phyloP scores from a whole-genome alignment of 192 early-diverging fungal species.

The Gigaspora rosea region DNA sequence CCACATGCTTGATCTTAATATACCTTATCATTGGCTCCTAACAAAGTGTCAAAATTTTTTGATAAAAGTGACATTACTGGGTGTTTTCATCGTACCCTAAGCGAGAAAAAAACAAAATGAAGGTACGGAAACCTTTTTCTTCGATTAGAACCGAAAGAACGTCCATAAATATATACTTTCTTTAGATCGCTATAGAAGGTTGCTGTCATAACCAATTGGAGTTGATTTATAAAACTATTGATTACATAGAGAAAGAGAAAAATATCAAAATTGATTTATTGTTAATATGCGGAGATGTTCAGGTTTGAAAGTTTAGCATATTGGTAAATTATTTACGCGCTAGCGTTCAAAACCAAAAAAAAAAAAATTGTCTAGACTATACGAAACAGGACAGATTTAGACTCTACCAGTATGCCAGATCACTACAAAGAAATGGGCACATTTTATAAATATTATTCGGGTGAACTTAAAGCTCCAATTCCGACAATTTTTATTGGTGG shows the following conservation, averaged over 20 bases:
- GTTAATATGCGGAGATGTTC: slow-evolving; percentile 97
- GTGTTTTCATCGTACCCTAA: no score
- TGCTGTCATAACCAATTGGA: slow-evolving; percentile 97
- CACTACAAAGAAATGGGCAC: slow-evolving; percentile 83
- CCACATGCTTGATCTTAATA: no score
- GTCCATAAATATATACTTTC: not conserved
- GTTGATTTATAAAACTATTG: slow-evolving; percentile 78
- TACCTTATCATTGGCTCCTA: not conserved
- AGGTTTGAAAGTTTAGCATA: slow-evolving; percentile 49
- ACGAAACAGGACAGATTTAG: slow-evolving; percentile 81
- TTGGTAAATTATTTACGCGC: not conserved
- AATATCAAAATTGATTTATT: slow-evolving; percentile 83
- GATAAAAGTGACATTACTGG: no score
- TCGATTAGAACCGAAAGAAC: no score
- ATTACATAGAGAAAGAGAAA: slow-evolving; percentile 59
- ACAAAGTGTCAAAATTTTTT: no score
- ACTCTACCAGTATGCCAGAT: slow-evolving; percentile 78
- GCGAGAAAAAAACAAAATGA: no score
- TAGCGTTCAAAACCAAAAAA: no score
- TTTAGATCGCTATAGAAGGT: slow-evolving; percentile 86
- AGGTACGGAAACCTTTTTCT: no score
- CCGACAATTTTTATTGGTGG: slow-evolving; percentile 97
- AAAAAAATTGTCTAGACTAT: slow-evolving; percentile 55
- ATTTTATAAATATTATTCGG: slow-evolving; percentile 95
- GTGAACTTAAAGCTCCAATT: slow-evolving; percentile 72